Evolutionary conservation across 768 basidiomycete species (phyloP).

Genomic region (Porphyrellus cyaneotinctus): DNA sequence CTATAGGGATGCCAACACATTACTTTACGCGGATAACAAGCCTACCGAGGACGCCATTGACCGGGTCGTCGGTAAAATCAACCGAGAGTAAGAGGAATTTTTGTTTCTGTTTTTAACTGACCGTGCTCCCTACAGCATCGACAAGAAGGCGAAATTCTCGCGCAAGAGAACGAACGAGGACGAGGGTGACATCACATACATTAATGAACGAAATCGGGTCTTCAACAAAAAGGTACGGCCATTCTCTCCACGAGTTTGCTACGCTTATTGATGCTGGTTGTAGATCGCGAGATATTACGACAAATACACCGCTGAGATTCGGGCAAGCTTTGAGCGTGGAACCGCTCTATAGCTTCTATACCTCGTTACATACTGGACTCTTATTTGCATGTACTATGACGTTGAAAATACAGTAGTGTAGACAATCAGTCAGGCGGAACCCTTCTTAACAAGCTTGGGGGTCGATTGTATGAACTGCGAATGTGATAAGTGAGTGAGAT

Average conservation of each 20-base stretch:
- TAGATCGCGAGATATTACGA: conserved; percentile 94
- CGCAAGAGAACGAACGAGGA: conserved; percentile 88
- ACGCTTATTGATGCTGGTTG: background rate
- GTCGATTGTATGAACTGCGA: background rate
- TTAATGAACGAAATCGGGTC: conserved; percentile 96
- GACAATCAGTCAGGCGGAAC: background rate
- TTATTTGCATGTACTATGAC: conserved; percentile 5
- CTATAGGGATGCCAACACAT: conserved; percentile 90
- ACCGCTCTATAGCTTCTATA: conserved; percentile 66
- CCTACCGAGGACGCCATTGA: conserved; percentile 96
- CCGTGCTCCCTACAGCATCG: conserved; percentile 50
- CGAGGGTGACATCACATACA: conserved; percentile 96
- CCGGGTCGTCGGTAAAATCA: conserved; percentile 85
- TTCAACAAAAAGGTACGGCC: conserved; percentile 89
- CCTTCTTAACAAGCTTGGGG: too few relatives aligned
- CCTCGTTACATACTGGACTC: background rate
- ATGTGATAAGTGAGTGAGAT: background rate
- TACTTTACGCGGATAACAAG: conserved; percentile 93
- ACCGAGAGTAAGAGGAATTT: conserved; percentile 70
- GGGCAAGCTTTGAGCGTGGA: conserved; percentile 96
- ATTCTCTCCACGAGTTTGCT: background rate
- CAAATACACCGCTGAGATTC: conserved; percentile 94
- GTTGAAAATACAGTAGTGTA: background rate
- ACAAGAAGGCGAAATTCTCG: conserved; percentile 87
- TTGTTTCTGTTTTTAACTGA: background rate